Base-by-base conservation (phyloP, 1,284 basidiomycete species). In the Boletus mariae region DNA sequence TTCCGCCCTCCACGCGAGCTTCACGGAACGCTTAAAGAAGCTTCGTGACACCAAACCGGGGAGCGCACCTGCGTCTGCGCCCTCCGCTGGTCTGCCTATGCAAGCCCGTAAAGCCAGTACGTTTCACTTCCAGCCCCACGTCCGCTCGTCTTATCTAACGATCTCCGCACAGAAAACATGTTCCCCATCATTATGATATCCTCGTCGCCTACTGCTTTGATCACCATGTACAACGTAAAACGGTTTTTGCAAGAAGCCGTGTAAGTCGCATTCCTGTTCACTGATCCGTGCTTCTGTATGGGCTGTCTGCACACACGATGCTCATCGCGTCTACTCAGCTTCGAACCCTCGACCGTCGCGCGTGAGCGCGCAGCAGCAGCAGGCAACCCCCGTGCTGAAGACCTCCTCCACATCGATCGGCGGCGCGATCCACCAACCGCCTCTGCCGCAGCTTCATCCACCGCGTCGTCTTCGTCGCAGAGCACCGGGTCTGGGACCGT, bases 201-300 rank as follows among this genome's bases (percentile, higher is more conserved):
- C 0, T 97, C 94, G 0, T 94, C 92, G 1, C 94, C 94, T 0
- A 98, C 95, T 0, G 87, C 94, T 8, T 82, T 99, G 51, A 85
- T 99, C 65, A 98, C 93, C 5, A 97, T 99, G 93, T 89, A 95
- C 80, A 99, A 99, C 69, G 93, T 98, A 56, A 92, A 92, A 69
- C 82, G 82, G 44, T 96, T 98, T 71, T 73, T 99, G 15, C 92
- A 98, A 73, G 91, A 98, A 64, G 84, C 94, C 2, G 74, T 85
- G 81, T 94, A 74, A 63, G 85, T 73, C 7, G 2, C 44, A 20
- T 41, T 35, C 53, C 29, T 3, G 4, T 13, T 26, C 41, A 5
- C 23, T 25, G 11, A 11, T 20, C 9, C 13, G 12, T 25, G 11
- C 7, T 25, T 10, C 5, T 17, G 2, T 29, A 6, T 29, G 26